These are phyloP conservation scores for Cyclotella atomus DNA, from an alignment of 108 stramenopile genomes.

Conservation along the genomic window DNA sequence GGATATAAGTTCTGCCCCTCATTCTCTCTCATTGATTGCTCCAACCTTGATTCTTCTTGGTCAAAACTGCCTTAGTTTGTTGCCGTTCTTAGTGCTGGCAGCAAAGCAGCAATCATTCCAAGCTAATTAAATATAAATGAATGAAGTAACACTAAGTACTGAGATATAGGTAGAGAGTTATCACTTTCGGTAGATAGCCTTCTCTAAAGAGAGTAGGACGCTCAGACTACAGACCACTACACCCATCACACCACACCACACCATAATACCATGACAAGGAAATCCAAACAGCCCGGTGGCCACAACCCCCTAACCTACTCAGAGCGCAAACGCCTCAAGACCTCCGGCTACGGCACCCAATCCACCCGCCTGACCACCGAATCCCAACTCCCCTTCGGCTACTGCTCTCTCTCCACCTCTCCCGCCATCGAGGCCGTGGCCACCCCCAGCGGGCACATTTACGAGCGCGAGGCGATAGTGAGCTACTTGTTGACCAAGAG, in stretches of 20 bases:
- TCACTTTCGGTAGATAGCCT: too few relatives aligned
- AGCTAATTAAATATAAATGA: too few relatives aligned
- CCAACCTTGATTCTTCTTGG: too few relatives aligned
- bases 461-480: slow-evolving; percentile 73
- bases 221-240: not conserved
- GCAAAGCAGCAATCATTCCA: too few relatives aligned
- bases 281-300: slow-evolving; percentile 83
- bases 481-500: slow-evolving; percentile 78
- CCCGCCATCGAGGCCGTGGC: slow-evolving; percentile 52
- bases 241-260: not conserved
- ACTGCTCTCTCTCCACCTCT: slow-evolving; percentile 76
- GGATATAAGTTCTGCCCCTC: too few relatives aligned
- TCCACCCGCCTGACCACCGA: slow-evolving; percentile 68
- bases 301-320: slow-evolving; percentile 80
- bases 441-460: slow-evolving; percentile 68
- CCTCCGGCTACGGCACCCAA: slow-evolving; percentile 72
- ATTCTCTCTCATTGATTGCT: too few relatives aligned
- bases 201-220: not conserved
- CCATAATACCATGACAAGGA: slow-evolving; percentile 72
- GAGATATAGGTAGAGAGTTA: too few relatives aligned
- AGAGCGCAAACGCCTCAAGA: slow-evolving; percentile 71
- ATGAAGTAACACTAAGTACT: too few relatives aligned
- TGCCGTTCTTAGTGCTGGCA: too few relatives aligned
- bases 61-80: too few relatives aligned
- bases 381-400: slow-evolving; percentile 79